Evolutionary conservation across 106 monocot genomes (phyloP), one percentile per base, ranked within the genome.

Genomic region (Dendrobium chrysotoxum): DNA sequence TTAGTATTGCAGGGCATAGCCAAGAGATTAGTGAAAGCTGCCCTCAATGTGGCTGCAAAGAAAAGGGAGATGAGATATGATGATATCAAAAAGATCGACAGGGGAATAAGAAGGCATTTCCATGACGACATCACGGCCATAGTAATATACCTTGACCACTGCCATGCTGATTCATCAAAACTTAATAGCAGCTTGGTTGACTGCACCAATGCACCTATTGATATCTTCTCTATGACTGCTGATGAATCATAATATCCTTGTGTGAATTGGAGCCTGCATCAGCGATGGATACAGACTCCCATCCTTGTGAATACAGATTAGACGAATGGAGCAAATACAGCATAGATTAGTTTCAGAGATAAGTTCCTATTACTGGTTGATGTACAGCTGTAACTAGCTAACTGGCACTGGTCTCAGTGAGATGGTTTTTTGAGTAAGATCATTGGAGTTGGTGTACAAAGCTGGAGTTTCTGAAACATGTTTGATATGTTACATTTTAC

Each of bases 1-100:
- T 1, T 21, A 21, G 18, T 83, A 50, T 75, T 75, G 17, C 75
- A 84, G 84, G 84, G 84, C 28, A 84, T 84, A 65, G 84, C 84
- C 17, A 84, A 72, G 84, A 72, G 79, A 75, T 53, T 84, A 28
- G 84, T 80, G 80, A 84, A 75, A 80, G 84, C 84, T 47, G 84
- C 84, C 42, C 75, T 84, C 28, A 76, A 30, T n/a, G 80, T 45
- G 80, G 84, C 84, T 67, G 84, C 84, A 28, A 84, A 78, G 75
- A 84, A 84, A 46, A 61, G 76, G 46, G 79, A 84, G 57, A 80
- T 84, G 80, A 84, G 76, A 71, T 84, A 84, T 16, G 64, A 75
- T 16, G 84, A 84, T 35, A 84, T 84, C 47, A 84, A 66, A 45
- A 84, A 76, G 75, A 80, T 79, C 23, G 75, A 79, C 18, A 42